Base-by-base conservation (phyloP, 2,329 filamentous ascomycete species). In the Cladophialophora exuberans region DNA sequence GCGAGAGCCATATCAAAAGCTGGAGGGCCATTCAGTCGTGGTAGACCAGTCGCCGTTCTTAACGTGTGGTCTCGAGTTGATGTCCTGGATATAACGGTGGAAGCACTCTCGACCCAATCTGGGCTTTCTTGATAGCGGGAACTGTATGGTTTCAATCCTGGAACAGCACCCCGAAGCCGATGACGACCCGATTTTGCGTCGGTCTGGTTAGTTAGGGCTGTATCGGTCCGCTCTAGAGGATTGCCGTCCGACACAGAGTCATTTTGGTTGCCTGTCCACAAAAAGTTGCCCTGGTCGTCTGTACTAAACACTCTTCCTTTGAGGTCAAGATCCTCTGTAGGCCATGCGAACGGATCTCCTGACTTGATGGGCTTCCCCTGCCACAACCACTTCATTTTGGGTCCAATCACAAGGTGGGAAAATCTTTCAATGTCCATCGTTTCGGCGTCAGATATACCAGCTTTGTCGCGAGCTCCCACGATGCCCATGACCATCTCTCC, bases 401-500 rank as follows among this genome's bases (percentile, higher is more conserved):
- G 89, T 28, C 94, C 93, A 58, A 86, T 87, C 0, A 88, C 83
- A 22, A 96, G 78, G 56, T 84, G 84, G 44, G 90, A 81, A 62
- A 97, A 96, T 41, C 80, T 85, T 64, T 96, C 91, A 50, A 97
- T 84, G 66, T 97, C 91, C 7, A 90, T 79, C 1, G 92, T 97
- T 73, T 99, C 94, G 30, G 97, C 86, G 65, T 97, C 93, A 3
- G 89, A 88, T 62, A 97, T 92, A 3, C 90, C 90, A 52, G 86
- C 90, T 72, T 95, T 95, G 64, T 96, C 91, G 43, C 87, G 85
- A 22, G 88, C 85, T 33, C 86, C 88, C 4, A 96, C 91, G 79
- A 96, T 95, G n/a, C 90, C 92, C 78, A 96, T 90, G 42, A 97
- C 87, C 74, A 97, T 89, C 70, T 97, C 93, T 43, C 92, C 92